Base-by-base conservation (phyloP, 2,329 filamentous ascomycete species). In the Coniochaeta sp. region DNA sequence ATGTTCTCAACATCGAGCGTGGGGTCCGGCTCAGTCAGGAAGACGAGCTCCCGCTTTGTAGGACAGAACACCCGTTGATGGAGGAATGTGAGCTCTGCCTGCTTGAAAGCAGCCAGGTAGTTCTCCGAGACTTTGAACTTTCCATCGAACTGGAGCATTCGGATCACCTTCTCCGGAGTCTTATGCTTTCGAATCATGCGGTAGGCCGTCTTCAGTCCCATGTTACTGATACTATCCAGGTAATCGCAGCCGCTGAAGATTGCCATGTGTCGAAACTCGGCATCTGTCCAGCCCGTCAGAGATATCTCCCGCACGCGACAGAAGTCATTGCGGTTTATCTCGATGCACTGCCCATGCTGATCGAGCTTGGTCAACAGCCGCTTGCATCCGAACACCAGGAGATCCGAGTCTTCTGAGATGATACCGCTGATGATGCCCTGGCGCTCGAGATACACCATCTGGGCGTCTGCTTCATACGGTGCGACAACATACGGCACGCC, bases 241-340 rank as follows among this genome's bases (percentile, higher is more conserved):
- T 99, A 99, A 71, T 99, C 95, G 71, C 95, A 99, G 8, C 95
- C 95, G 70, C 92, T 96, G 62, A 99, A 77, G 66, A 99, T 99
- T 44, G 93, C 91, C 95, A 99, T 99, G 59, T 87, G 87, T 62
- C 95, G 85, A 68, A 99, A 99, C 66, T 97, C 91, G 11, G 82
- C 80, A 72, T 98, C 93, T 1, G 90, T 89, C 93, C 93, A 99
- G 8, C 93, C 93, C 4, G 91, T 89, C 44, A 99, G 77, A 59
- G 89, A 96, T 57, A 98, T 83, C 65, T 97, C 95, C 57, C 90
- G 88, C 65, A 91, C 96, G 33, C 90, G 87, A 58, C 90, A 89
- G 70, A 99, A 98, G 70, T 97, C 90, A 16, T 85, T 85, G 36
- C 95, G 89, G 68, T 91, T 91, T 71, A 99, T 89, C 77, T 97